phyloP scores from a whole-genome alignment of 306 rosid genomes.

The Casuarina glauca region DNA sequence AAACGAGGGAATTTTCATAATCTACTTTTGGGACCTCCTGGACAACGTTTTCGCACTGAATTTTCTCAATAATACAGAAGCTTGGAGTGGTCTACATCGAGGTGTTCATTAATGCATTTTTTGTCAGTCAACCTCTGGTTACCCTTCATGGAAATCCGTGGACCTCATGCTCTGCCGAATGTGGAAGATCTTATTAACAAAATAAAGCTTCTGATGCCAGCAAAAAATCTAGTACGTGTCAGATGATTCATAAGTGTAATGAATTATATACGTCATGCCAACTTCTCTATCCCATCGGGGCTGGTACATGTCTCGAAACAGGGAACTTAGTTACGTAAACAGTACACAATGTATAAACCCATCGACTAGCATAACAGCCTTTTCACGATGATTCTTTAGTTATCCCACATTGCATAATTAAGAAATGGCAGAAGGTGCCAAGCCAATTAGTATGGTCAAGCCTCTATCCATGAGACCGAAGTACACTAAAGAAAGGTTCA shows the following conservation, averaged over 20 bases:
- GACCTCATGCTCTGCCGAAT: too few relatives aligned
- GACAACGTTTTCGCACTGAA: too few relatives aligned
- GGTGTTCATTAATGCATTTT: too few relatives aligned
- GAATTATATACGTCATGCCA: conserved; percentile 76
- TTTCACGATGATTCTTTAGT: neutral
- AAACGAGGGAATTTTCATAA: too few relatives aligned
- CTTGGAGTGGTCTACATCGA: too few relatives aligned
- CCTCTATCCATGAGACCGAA: neutral
- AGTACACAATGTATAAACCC: conserved; percentile 3
- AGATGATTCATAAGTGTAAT: conserved; percentile 94
- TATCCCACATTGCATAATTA: neutral
- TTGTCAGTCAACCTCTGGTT: too few relatives aligned
- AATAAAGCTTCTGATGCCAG: too few relatives aligned
- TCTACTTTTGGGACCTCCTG: too few relatives aligned
- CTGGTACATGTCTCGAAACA: conserved; percentile 44
- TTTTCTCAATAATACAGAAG: too few relatives aligned
- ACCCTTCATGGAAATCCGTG: too few relatives aligned
- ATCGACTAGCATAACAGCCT: neutral
- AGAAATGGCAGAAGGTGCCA: conserved; percentile 2
- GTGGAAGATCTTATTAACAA: too few relatives aligned
- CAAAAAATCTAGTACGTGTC: too few relatives aligned
- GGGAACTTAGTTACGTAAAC: conserved; percentile 25
- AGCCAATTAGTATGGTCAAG: neutral
- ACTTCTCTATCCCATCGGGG: conserved; percentile 91
- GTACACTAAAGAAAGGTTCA: neutral